Evolutionary conservation across 345 rosid species (phyloP).

Genomic region (Hypericum androsaemum): DNA sequence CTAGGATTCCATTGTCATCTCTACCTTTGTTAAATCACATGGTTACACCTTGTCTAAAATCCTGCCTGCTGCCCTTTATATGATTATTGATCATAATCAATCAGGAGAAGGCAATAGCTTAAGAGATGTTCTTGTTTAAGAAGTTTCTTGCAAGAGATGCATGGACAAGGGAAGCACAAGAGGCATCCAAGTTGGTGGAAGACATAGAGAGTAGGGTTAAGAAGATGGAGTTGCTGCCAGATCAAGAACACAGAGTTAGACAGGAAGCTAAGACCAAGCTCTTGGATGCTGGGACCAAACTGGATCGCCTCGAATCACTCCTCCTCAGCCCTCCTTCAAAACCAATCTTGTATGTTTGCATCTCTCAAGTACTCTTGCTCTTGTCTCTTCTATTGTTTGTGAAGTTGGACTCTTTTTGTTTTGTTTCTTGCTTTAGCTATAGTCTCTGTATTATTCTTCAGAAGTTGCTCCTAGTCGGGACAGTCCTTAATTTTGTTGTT

Average conservation of each 20-base stretch:
- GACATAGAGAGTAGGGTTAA: constrained; percentile 28
- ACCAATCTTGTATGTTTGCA: constrained; percentile 30
- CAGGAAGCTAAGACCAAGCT: constrained; percentile 34
- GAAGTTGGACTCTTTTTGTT: background rate
- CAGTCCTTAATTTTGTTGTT: too few relatives aligned
- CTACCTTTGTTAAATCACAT: too few relatives aligned
- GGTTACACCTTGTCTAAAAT: too few relatives aligned
- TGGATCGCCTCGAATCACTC: constrained; percentile 50
- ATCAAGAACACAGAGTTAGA: background rate
- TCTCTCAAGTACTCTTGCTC: background rate
- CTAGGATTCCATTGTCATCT: too few relatives aligned
- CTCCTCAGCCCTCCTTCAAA: constrained; percentile 50
- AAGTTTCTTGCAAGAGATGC: constrained; percentile 24
- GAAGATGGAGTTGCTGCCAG: constrained; percentile 11
- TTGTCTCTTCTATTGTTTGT: background rate
- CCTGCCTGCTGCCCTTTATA: too few relatives aligned
- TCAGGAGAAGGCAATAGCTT: background rate
- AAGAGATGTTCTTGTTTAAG: constrained; percentile 8
- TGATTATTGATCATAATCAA: background rate
- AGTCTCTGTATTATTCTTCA: too few relatives aligned
- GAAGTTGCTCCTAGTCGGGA: too few relatives aligned
- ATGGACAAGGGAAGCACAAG: constrained; percentile 49
- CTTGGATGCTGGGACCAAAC: constrained; percentile 37
- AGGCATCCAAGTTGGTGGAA: constrained; percentile 30
- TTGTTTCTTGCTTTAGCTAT: too few relatives aligned